Evolutionary conservation across 257 asterid genomes (phyloP).

Genomic region (Thymus quinquecostatus): DNA sequence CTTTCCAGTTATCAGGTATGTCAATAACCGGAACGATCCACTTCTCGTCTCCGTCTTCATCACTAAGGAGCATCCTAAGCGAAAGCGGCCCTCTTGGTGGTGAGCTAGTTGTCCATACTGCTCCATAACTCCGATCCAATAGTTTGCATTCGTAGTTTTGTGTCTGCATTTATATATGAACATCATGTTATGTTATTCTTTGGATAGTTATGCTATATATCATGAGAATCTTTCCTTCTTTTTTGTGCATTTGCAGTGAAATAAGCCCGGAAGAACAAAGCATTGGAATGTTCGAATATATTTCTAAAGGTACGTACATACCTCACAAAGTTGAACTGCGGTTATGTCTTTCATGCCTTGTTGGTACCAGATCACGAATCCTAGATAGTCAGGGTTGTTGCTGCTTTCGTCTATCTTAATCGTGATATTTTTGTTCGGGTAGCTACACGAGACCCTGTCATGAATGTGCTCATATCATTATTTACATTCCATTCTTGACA

Average conservation of each 20-base stretch:
- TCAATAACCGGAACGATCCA: slow-evolving; percentile 71
- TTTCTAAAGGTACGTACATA: slow-evolving; percentile 27
- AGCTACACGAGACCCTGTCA: slow-evolving; percentile 82
- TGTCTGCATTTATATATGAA: slow-evolving; percentile 50
- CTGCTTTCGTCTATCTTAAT: slow-evolving; percentile 74
- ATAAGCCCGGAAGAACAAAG: too few species aligned
- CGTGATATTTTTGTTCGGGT: slow-evolving; percentile 65
- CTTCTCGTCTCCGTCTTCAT: slow-evolving; percentile 60
- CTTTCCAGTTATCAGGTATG: slow-evolving; percentile 76
- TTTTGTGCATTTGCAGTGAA: too few species aligned
- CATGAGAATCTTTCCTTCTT: too few species aligned
- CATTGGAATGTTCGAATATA: neutral
- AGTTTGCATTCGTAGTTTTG: slow-evolving; percentile 63
- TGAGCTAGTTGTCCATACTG: slow-evolving; percentile 73
- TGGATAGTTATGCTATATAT: neutral
- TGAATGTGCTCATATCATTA: neutral
- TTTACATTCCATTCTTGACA: neutral
- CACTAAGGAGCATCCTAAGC: slow-evolving; percentile 70
- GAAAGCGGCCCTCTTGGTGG: slow-evolving; percentile 77
- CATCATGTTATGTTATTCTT: slow-evolving; percentile 6
- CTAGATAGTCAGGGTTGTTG: slow-evolving; percentile 73
- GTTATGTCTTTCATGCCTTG: slow-evolving; percentile 77
- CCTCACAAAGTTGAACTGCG: slow-evolving; percentile 88
- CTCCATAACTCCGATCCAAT: slow-evolving; percentile 65
- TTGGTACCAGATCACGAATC: slow-evolving; percentile 77